Evolutionary conservation across 2,329 filamentous ascomycete species (phyloP).

Genomic region (Endothia cerciana): DNA sequence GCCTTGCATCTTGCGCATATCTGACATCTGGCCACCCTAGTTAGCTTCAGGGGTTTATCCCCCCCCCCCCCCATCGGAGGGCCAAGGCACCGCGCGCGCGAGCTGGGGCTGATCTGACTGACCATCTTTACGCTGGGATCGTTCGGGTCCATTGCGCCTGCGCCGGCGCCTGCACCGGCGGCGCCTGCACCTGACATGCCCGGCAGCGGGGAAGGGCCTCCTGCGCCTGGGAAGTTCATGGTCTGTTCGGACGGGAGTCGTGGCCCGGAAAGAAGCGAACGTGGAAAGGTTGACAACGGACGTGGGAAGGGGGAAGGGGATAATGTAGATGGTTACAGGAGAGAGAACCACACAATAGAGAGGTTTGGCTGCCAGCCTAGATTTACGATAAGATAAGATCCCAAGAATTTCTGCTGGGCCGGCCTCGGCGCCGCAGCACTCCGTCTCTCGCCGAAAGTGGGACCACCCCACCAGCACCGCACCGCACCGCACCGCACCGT

Average conservation of each 20-base stretch:
- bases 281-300: too few relatives aligned
- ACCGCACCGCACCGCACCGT: too few relatives aligned
- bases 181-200: slow-evolving; percentile 22
- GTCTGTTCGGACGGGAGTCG: not conserved
- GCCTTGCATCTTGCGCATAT: slow-evolving; percentile 66
- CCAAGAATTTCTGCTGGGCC: slow-evolving; percentile 5
- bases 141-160: slow-evolving; percentile 42
- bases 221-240: slow-evolving; percentile 45
- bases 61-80: not conserved
- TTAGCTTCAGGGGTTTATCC: slow-evolving; percentile 14
- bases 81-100: not conserved
- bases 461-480: too few relatives aligned
- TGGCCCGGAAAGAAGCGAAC: not conserved
- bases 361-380: not conserved
- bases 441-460: not conserved
- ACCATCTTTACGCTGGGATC: slow-evolving; percentile 56
- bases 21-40: not conserved
- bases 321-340: not conserved
- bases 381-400: slow-evolving; percentile 23
- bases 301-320: too few relatives aligned
- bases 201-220: slow-evolving; percentile 23
- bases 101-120: slow-evolving; percentile 15
- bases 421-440: not conserved
- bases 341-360: not conserved
- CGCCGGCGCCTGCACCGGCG: slow-evolving; percentile 29